phyloP scores from a whole-genome alignment of 768 basidiomycete species.

The Leccinellum albellum region DNA sequence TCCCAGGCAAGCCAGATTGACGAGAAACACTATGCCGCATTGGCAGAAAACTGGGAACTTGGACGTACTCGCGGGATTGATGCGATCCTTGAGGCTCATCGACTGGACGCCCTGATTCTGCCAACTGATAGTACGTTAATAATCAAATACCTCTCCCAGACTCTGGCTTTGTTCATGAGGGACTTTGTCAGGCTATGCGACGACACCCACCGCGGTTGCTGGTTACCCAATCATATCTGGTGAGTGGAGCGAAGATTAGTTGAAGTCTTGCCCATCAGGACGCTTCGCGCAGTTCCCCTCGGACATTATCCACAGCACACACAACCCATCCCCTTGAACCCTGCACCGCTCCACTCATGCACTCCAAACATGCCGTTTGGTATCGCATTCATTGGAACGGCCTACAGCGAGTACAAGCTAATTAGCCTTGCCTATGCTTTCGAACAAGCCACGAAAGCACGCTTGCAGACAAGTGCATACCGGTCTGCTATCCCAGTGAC shows the following conservation, averaged over 20 bases:
- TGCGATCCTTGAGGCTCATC: slow-evolving; percentile 41
- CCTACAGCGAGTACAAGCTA: slow-evolving; percentile 56
- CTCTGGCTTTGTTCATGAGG: background rate
- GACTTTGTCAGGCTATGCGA: slow-evolving; percentile 23
- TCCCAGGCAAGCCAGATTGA: slow-evolving; percentile 32
- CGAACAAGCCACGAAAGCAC: slow-evolving; percentile 58
- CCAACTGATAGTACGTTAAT: slow-evolving; percentile 36
- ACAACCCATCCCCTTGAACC: slow-evolving; percentile 36
- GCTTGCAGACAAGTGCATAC: slow-evolving; percentile 47
- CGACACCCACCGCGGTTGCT: slow-evolving; percentile 45
- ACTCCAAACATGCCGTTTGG: slow-evolving; percentile 57
- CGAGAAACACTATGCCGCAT: slow-evolving; percentile 40
- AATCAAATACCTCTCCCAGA: background rate
- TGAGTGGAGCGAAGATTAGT: slow-evolving; percentile 20
- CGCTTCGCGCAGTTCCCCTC: slow-evolving; percentile 42
- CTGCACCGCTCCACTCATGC: slow-evolving; percentile 35
- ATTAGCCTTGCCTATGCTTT: slow-evolving; percentile 61
- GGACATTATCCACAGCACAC: slow-evolving; percentile 54
- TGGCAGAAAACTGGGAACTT: slow-evolving; percentile 45
- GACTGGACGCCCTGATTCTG: slow-evolving; percentile 51
- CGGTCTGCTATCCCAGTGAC: slow-evolving; percentile 54
- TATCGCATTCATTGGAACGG: slow-evolving; percentile 57
- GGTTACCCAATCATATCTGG: slow-evolving; percentile 68
- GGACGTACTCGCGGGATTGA: slow-evolving; percentile 55
- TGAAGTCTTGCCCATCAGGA: slow-evolving; percentile 2